A percentile compares a stretch with the other conserved stretches of the same genome.
These are phyloP conservation scores for Tetradesmus obliquus DNA, from an alignment of 139 green algal genomes.

Conservation along the genomic window DNA sequence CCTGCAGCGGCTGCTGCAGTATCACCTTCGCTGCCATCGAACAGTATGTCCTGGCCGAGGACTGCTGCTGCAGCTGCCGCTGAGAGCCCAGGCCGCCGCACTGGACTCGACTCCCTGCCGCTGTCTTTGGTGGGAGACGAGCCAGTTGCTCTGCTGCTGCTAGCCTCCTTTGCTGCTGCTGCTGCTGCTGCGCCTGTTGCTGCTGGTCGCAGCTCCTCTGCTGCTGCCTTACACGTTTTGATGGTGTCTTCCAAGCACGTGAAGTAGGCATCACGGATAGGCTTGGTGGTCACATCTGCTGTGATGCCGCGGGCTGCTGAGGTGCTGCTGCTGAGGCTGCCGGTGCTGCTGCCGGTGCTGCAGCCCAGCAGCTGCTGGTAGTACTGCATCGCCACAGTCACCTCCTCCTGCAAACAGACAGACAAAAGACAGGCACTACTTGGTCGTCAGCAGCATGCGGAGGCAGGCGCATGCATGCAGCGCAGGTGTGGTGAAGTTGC, in stretches of 20 bases:
- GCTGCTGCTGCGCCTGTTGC: constrained; percentile 1
- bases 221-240: constrained; percentile 1
- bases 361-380: constrained; percentile 19
- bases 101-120: neutral
- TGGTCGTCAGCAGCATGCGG: neutral
- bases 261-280: constrained; percentile 29
- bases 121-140: neutral
- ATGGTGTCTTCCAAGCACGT: constrained; percentile 25
- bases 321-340: constrained; percentile 3
- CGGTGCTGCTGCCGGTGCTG: neutral
- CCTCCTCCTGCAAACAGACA: constrained; percentile 35
- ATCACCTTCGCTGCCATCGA: neutral
- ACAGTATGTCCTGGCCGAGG: neutral
- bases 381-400: constrained; percentile 46
- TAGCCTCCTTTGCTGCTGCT: neutral
- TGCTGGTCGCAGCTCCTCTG: constrained; percentile 27
- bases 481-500: neutral
- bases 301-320: neutral
- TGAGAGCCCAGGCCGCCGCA: neutral
- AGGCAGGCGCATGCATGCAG: neutral
- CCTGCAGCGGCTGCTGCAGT: neutral
- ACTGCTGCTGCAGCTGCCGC: constrained; percentile 31
- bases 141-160: constrained; percentile 20
- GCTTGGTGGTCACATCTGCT: neutral
- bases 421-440: neutral